Evolutionary conservation across 331 rosid species (phyloP), one percentile per base, ranked within the genome.

Genomic region (Telfairia occidentalis): DNA sequence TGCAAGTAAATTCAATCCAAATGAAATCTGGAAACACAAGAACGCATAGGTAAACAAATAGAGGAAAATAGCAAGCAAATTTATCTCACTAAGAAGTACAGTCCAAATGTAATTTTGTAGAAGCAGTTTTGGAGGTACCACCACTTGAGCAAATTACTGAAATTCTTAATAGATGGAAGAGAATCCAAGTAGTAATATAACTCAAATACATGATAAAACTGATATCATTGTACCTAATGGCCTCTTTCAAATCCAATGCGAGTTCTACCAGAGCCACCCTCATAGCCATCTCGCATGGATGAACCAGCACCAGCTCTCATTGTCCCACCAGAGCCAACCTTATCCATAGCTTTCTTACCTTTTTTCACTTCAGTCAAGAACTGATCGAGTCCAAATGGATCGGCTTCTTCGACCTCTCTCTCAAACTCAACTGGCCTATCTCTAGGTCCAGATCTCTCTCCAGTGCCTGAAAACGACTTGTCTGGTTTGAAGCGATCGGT

Each of bases 401-500:
- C 96, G 34, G 88, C 94, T 82, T 88, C 98, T 74, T 87, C 96
- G 11, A 71, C 83, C 38, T 79, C 85, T 55, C 86, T 89, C 80
- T 90, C 98, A 70, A 93, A 93, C 74, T 93, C 96, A 34, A 89
- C 90, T 1, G 94, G 95, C 81, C 97, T 77, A 38, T 91, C 96
- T 82, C 96, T 91, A 16, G 85, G 89, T 66, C 82, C 90, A 3
- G 87, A 38, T 82, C 77, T 91, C 79, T 89, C 92, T 5, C 90
- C 81, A 28, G 91, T 76, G 6, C 98, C 97, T 0, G 80, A 32
- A 86, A 93, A 93, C 18, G 85, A 89, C 80, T 79, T 87, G 80
- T 93, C 98, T 0, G 96, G 91, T 82, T 89, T 93, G 83, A 93
- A 93, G 76, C 95, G 91, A 61, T 91, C 96, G 1, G 98, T 93